Evolutionary conservation across 2,329 filamentous ascomycete species (phyloP).

Genomic region (Pseudopyricularia javanii): DNA sequence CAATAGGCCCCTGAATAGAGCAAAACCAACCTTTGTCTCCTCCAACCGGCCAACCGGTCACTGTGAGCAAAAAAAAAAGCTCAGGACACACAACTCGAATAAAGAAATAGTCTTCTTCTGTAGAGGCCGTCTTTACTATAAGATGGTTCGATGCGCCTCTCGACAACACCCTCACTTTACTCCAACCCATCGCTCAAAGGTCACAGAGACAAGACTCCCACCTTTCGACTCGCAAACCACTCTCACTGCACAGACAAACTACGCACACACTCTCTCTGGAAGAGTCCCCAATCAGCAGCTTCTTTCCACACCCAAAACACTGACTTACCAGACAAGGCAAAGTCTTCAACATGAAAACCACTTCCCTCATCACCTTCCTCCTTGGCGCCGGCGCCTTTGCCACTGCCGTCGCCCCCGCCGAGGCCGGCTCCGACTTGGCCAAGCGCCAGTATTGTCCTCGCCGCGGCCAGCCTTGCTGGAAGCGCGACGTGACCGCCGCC

Average conservation of each 20-base stretch:
- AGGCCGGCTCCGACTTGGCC: background rate
- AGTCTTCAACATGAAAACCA: constrained; percentile 7
- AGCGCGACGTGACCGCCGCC: constrained; percentile 1
- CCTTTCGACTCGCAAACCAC: background rate
- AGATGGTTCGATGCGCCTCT: background rate
- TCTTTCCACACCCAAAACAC: background rate
- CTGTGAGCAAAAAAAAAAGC: too few relatives aligned
- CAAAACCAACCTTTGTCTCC: too few relatives aligned
- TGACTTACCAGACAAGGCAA: background rate
- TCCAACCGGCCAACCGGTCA: too few relatives aligned
- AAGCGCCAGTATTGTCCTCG: constrained; percentile 4
- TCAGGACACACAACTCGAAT: background rate
- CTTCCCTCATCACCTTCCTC: constrained; percentile 4
- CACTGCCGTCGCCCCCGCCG: constrained; percentile 1
- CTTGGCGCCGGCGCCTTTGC: constrained; percentile 7
- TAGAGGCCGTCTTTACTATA: background rate
- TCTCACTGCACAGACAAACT: background rate
- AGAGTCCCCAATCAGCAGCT: background rate
- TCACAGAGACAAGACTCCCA: background rate
- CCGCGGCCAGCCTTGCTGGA: constrained; percentile 9
- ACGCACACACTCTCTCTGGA: background rate
- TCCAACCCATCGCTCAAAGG: background rate
- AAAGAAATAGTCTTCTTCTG: background rate
- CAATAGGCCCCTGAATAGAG: too few relatives aligned
- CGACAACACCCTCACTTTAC: background rate